A percentile compares a stretch with the other conserved stretches of the same genome.
Evolutionary conservation across 2,329 filamentous ascomycete species (phyloP).

Genomic region (Penicillium sp.): DNA sequence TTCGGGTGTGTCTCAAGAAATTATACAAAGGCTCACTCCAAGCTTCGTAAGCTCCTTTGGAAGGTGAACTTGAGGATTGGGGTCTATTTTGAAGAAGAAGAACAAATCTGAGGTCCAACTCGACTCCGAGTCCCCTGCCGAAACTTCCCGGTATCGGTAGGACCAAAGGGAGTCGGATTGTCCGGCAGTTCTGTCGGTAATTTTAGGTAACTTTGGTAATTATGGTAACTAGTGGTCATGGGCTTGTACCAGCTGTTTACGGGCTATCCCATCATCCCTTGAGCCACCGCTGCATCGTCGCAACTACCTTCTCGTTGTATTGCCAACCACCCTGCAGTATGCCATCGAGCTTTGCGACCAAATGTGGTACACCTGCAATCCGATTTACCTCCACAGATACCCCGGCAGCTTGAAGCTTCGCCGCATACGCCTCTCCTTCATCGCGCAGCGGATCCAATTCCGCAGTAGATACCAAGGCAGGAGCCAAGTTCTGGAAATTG

Average conservation of each 20-base stretch:
- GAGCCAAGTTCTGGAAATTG: slow-evolving; percentile 36
- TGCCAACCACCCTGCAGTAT: slow-evolving; percentile 30
- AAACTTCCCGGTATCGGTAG: slow-evolving; percentile 30
- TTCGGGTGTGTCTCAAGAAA: slow-evolving; percentile 9
- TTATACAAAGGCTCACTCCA: slow-evolving; percentile 1
- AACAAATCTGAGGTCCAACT: slow-evolving; percentile 13
- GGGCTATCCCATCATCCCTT: slow-evolving; percentile 5
- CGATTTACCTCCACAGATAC: slow-evolving; percentile 32
- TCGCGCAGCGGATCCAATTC: slow-evolving; percentile 44
- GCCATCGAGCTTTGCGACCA: slow-evolving; percentile 29
- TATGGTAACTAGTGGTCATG: slow-evolving; percentile 7
- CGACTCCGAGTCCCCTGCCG: slow-evolving; percentile 20
- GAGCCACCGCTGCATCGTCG: slow-evolving; percentile 27
- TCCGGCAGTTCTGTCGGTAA: not conserved
- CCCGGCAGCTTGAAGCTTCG: slow-evolving; percentile 37
- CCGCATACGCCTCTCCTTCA: slow-evolving; percentile 41
- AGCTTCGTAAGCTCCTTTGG: slow-evolving; percentile 3
- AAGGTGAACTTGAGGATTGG: not conserved
- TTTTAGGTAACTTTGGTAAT: slow-evolving; percentile 11
- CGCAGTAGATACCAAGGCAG: slow-evolving; percentile 40
- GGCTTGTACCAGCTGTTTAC: slow-evolving; percentile 9
- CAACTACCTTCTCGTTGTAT: slow-evolving; percentile 31
- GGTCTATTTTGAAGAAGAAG: slow-evolving; percentile 11
- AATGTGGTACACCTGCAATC: slow-evolving; percentile 36
- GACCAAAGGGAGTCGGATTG: slow-evolving; percentile 9